Conservation (phyloP, 2,329 filamentous ascomycete species). For the Colletotrichum coccodes region DNA sequence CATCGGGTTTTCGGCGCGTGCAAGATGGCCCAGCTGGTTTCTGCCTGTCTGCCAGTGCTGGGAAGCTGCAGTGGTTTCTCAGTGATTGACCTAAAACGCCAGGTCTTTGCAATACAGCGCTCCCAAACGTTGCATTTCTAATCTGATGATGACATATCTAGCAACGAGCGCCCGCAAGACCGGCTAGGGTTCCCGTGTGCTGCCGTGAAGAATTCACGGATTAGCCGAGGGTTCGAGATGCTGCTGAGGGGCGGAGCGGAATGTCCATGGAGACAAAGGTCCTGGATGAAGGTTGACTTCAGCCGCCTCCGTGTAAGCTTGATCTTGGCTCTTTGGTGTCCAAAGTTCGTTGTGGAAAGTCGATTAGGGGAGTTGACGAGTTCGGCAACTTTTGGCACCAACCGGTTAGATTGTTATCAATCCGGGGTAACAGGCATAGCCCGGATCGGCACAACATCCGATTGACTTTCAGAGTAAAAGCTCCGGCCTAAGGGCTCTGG, state of each 20-base stretch:
- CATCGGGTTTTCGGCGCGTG: not conserved
- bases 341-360: not conserved
- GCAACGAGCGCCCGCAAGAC: conserved; percentile 9
- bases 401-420: not conserved
- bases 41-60: not conserved
- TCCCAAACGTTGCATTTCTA: conserved; percentile 16
- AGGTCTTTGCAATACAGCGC: not conserved
- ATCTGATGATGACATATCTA: conserved; percentile 13
- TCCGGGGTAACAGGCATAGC: conserved; percentile 18
- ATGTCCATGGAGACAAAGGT: not conserved
- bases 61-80: not conserved
- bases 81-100: not conserved
- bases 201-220: not conserved
- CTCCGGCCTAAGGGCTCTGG: no score
- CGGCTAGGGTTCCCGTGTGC: not conserved
- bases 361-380: conserved; percentile 10
- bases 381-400: conserved; percentile 10
- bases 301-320: not conserved
- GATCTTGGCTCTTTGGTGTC: not conserved
- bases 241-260: not conserved
- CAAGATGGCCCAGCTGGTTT: not conserved
- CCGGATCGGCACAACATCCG: conserved; percentile 5
- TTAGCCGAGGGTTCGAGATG: not conserved
- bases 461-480: not conserved
- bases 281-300: not conserved